Evolutionary conservation across 495 filamentous ascomycete genomes (phyloP).

Genomic region (Aspergillus coremiiformis): DNA sequence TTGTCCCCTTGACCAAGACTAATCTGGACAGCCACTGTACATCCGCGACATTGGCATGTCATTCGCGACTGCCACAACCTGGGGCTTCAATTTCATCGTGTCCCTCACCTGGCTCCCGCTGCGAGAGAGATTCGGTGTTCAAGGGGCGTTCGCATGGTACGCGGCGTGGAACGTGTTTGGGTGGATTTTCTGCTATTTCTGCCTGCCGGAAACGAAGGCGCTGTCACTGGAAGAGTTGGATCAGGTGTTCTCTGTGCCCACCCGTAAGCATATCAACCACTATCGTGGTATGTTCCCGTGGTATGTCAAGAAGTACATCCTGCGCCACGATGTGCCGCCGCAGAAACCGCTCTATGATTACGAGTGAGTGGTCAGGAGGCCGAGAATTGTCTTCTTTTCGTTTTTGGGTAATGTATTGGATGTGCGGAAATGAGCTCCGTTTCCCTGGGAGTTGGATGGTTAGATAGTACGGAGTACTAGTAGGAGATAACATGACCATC

Average conservation of each 20-base stretch:
- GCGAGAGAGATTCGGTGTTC: conserved; percentile 43
- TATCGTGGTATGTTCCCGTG: conserved; percentile 38
- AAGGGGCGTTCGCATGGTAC: conserved; percentile 58
- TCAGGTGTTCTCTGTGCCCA: conserved; percentile 38
- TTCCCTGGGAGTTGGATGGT: no score
- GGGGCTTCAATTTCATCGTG: conserved; percentile 57
- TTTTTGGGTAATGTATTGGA: no score
- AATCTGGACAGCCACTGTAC: conserved; percentile 53
- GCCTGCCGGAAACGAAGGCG: conserved; percentile 40
- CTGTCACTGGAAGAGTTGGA: conserved; percentile 41
- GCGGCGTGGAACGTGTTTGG: conserved; percentile 41
- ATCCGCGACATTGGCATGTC: conserved; percentile 63
- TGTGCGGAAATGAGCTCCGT: no score
- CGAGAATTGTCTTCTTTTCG: background rate
- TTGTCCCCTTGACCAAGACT: background rate
- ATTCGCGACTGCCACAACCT: conserved; percentile 38
- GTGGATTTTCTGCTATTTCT: conserved; percentile 32
- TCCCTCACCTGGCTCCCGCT: conserved; percentile 60
- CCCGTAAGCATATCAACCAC: conserved; percentile 29
- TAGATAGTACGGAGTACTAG: no score
- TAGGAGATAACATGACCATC: no score
- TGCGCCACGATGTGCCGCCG: conserved; percentile 15
- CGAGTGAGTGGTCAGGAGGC: no score
- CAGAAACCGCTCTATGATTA: conserved; percentile 20
- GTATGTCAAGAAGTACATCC: conserved; percentile 41